Percentiles rank a stretch among this genome's conserved stretches.
These are phyloP conservation scores for Saccharomycopsis guyanensis DNA, from an alignment of 805 yeast genomes.

Conservation along the genomic window DNA sequence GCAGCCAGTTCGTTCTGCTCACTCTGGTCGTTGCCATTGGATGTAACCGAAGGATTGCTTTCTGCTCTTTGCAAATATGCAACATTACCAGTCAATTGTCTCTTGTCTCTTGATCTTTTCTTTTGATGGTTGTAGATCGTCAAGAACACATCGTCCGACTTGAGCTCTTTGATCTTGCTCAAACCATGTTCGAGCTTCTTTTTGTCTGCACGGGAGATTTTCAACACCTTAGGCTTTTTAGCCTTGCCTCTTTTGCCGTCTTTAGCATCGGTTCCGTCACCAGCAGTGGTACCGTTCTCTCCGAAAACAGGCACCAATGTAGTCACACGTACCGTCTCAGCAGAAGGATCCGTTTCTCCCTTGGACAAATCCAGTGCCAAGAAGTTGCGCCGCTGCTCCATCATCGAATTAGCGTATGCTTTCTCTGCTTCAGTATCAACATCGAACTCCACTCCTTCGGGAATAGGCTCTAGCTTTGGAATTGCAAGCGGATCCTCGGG, in stretches of 20 bases:
- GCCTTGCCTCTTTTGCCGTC: not conserved
- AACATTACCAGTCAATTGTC: slow-evolving; percentile 15
- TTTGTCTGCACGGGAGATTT: slow-evolving; percentile 11
- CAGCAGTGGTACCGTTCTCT: not conserved
- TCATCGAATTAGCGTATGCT: slow-evolving; percentile 36
- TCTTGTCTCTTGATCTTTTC: not conserved
- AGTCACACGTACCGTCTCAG: not conserved
- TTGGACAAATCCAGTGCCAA: slow-evolving; percentile 20
- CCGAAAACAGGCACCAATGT: too few relatives aligned
- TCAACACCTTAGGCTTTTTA: slow-evolving; percentile 2
- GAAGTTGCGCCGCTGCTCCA: slow-evolving; percentile 30
- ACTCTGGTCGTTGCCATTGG: slow-evolving; percentile 1
- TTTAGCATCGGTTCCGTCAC: not conserved
- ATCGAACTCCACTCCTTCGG: slow-evolving; percentile 28
- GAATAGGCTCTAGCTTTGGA: slow-evolving; percentile 29
- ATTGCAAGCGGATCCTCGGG: slow-evolving; percentile 30
- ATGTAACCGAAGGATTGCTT: not conserved
- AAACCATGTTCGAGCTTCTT: slow-evolving; percentile 8
- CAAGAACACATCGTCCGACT: slow-evolving; percentile 12
- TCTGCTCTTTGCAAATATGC: slow-evolving; percentile 1
- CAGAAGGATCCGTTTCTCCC: not conserved
- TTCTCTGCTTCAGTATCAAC: slow-evolving; percentile 38
- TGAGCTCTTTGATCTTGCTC: slow-evolving; percentile 8
- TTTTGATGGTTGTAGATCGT: slow-evolving; percentile 8
- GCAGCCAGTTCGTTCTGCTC: not conserved